phyloP scores from a whole-genome alignment of 345 rosid species.

The Nasturtium officinale region DNA sequence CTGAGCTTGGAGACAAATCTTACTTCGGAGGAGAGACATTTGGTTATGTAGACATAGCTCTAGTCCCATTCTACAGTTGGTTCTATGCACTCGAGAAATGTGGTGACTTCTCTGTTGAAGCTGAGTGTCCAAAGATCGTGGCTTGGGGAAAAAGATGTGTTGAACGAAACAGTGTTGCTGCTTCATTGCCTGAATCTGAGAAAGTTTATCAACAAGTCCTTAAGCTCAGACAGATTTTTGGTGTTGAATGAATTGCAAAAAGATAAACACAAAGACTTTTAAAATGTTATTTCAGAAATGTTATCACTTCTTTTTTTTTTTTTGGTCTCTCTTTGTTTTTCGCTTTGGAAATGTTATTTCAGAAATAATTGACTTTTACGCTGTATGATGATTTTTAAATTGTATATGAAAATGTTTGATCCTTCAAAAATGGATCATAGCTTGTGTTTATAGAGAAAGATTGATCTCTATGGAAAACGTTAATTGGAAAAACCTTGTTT shows the following conservation, averaged over 20 bases:
- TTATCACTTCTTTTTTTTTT: not conserved
- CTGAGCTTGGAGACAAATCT: slow-evolving; percentile 41
- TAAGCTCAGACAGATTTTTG: slow-evolving; percentile 39
- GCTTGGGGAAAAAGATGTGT: slow-evolving; percentile 46
- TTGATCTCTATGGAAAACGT: no score
- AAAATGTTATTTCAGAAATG: no score
- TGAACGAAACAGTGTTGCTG: slow-evolving; percentile 36
- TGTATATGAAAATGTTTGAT: not conserved
- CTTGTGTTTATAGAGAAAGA: no score
- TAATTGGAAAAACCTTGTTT: no score
- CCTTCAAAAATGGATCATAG: no score
- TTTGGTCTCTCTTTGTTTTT: not conserved
- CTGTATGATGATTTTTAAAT: not conserved
- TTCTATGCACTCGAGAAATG: slow-evolving; percentile 39
- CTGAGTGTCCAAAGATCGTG: slow-evolving; percentile 41
- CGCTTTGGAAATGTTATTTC: not conserved
- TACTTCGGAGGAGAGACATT: slow-evolving; percentile 44
- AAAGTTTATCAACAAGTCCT: slow-evolving; percentile 42
- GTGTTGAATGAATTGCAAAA: slow-evolving; percentile 25
- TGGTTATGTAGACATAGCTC: slow-evolving; percentile 41
- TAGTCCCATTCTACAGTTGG: slow-evolving; percentile 47
- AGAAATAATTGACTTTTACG: not conserved
- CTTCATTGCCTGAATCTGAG: slow-evolving; percentile 41
- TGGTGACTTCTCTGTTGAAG: slow-evolving; percentile 42
- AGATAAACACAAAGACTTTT: not conserved